Evolutionary conservation across 441 rosid species (phyloP), one percentile per base, ranked within the genome.

Genomic region (Adansonia rubrostipa): DNA sequence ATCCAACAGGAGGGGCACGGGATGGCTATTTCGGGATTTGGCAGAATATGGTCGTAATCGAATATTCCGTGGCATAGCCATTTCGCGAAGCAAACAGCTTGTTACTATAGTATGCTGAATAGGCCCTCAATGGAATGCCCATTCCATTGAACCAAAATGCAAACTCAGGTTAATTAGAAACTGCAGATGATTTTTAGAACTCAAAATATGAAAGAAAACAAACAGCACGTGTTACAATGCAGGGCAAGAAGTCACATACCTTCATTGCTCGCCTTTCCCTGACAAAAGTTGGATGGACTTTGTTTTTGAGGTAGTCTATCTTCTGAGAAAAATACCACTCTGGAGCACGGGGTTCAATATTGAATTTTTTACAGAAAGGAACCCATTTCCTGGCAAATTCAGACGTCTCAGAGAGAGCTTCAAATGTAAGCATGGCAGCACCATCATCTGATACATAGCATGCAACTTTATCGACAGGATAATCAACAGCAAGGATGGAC

Each of bases 381-480:
- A 92, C 97, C 97, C 97, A 92, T 76, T 88, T 91, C 82, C 88
- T 86, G 0, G 97, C 97, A 53, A 92, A 91, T 63, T 91, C 94
- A 0, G 97, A 91, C 48, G 97, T 92, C 81, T 92, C 97, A 2
- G 95, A 92, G 19, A 92, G 93, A 22, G 97, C 92, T 82, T 92
- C 97, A 57, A 92, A 92, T 2, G 95, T 89, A 48, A 92, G 95
- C 97, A 92, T 92, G 15, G 97, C 93, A 50, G 97, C 95, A 83
- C 97, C 97, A 75, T 92, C 97, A 80, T 92, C 97, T 36, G 97
- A 92, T 6, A 92, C 95, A 80, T 92, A 92, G 80, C 97, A 92
- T 63, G 92, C 89, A 70, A 92, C 95, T 70, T 89, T 91, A 79
- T 91, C 89, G 0, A 89, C 88, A 0, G 97, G 95, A 82, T 92